A percentile compares a stretch with the other conserved stretches of the same genome.
Evolutionary conservation across 306 rosid genomes (phyloP).

Genomic region (Trifolium pratense): DNA sequence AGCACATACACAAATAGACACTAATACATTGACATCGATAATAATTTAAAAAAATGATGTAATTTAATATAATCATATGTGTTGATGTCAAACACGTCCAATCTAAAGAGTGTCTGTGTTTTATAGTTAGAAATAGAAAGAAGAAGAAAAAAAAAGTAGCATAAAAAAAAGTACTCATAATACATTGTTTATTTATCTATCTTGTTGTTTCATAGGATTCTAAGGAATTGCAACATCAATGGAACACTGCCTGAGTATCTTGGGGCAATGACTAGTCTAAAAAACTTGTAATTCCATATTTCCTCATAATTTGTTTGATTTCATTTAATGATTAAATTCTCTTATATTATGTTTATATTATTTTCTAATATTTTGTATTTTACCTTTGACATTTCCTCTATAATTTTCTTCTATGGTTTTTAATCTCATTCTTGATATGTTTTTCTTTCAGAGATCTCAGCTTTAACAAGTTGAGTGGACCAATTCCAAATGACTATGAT

Average conservation of each 20-base stretch:
- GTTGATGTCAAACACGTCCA: no score
- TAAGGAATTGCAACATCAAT: constrained; percentile 45
- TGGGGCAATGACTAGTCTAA: neutral
- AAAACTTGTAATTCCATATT: constrained; percentile 31
- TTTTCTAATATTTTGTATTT: neutral
- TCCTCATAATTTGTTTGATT: constrained; percentile 36
- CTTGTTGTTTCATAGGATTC: constrained; percentile 2
- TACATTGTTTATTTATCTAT: constrained; percentile 13
- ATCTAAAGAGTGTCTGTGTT: no score
- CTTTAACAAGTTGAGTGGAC: constrained; percentile 20
- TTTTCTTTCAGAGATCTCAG: constrained; percentile 16
- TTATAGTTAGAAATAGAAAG: constrained; percentile 11
- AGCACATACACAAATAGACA: no score
- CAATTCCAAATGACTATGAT: constrained; percentile 7
- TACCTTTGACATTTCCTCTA: neutral
- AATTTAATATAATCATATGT: no score
- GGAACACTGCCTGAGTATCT: constrained; percentile 36
- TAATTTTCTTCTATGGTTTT: neutral
- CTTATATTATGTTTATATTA: neutral
- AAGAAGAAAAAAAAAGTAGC: neutral
- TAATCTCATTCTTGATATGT: neutral
- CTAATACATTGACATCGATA: no score
- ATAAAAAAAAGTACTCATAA: constrained; percentile 9
- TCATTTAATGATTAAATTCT: constrained; percentile 29
- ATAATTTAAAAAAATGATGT: no score